Percentiles rank a stretch among this genome's conserved stretches.
phyloP scores from a whole-genome alignment of 805 yeast species.

The Lachancea sp. region DNA sequence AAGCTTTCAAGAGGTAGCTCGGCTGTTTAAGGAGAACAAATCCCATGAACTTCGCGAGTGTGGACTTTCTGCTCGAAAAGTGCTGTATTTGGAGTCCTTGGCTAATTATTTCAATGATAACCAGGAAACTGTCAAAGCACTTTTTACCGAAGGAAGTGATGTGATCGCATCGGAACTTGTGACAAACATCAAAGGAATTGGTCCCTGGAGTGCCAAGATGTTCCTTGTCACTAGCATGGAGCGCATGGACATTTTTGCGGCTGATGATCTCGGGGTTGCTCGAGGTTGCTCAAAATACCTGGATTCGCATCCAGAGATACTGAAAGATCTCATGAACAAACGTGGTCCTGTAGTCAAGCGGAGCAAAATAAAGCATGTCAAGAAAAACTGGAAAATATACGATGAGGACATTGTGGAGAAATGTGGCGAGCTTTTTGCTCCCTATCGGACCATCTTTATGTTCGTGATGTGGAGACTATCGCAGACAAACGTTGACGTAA shows the following conservation, averaged over 20 bases:
- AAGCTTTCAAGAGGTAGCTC: constrained; percentile 42
- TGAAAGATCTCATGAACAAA: constrained; percentile 40
- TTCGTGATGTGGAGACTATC: constrained; percentile 67
- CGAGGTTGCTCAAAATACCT: constrained; percentile 70
- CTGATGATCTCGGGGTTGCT: constrained; percentile 78
- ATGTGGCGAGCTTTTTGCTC: constrained; percentile 54
- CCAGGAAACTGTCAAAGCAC: constrained; percentile 32
- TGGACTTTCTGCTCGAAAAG: constrained; percentile 68
- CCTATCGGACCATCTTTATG: constrained; percentile 65
- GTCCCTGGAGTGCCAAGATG: constrained; percentile 88
- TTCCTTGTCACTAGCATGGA: constrained; percentile 65
- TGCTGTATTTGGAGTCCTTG: constrained; percentile 52
- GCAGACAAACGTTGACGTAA: constrained; percentile 47
- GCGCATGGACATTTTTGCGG: constrained; percentile 64
- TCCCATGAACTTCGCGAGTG: constrained; percentile 48
- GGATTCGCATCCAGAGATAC: constrained; percentile 44
- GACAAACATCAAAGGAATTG: constrained; percentile 57
- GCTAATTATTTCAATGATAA: constrained; percentile 44
- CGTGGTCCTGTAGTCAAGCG: constrained; percentile 31
- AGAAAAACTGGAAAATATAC: constrained; percentile 59
- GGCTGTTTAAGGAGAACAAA: constrained; percentile 18
- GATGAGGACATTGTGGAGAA: constrained; percentile 52
- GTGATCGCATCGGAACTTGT: constrained; percentile 45
- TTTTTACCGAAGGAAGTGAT: constrained; percentile 35
- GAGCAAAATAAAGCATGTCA: constrained; percentile 36